Conservation (phyloP, 176 grass and related monocot genomes). For the Triticum dicoccoides region DNA sequence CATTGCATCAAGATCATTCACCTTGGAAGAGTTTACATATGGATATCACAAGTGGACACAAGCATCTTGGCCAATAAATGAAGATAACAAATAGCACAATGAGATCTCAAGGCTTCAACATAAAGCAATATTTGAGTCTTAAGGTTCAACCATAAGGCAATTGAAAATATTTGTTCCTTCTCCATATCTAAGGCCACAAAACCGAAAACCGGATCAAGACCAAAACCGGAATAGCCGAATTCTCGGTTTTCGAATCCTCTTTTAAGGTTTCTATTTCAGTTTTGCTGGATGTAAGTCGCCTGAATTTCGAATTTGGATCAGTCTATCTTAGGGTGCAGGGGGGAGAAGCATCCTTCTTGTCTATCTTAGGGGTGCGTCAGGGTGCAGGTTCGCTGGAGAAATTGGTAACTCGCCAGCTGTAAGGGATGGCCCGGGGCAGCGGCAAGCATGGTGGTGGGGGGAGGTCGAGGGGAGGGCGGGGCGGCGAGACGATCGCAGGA, state of each 20-base stretch:
- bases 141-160: background rate
- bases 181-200: background rate
- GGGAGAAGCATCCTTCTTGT: too few relatives aligned
- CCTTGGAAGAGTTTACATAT: background rate
- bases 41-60: background rate
- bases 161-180: background rate
- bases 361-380: too few relatives aligned
- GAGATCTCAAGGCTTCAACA: slow-evolving; percentile 9
- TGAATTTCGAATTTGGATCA: too few relatives aligned
- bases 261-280: background rate
- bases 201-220: background rate
- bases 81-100: background rate
- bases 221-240: background rate
- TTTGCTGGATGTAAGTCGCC: too few relatives aligned
- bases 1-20: background rate
- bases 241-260: background rate
- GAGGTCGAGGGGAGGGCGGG: too few relatives aligned
- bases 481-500: too few relatives aligned
- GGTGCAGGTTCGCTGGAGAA: too few relatives aligned
- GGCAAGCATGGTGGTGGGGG: too few relatives aligned
- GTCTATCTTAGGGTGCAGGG: too few relatives aligned
- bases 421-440: too few relatives aligned
- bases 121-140: background rate
- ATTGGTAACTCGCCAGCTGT: too few relatives aligned
- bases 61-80: background rate